Evolutionary conservation across 2,329 filamentous ascomycete genomes (phyloP).

Genomic region (Penicillium sp.): DNA sequence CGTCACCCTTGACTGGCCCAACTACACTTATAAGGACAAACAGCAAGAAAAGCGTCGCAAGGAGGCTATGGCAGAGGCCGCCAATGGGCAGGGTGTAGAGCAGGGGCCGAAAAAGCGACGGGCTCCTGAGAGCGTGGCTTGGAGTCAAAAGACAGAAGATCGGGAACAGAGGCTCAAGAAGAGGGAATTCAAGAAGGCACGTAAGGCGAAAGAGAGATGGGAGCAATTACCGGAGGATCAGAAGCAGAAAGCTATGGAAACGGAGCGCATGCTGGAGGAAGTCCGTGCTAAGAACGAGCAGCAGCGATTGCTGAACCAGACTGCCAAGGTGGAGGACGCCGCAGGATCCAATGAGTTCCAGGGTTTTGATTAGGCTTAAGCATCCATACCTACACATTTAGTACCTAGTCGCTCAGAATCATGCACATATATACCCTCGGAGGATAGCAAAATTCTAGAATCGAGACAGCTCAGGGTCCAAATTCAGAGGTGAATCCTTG

Average conservation of each 20-base stretch:
- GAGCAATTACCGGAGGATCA: conserved; percentile 68
- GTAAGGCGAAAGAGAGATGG: conserved; percentile 60
- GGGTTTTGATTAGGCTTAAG: conserved; percentile 50
- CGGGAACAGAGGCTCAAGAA: conserved; percentile 61
- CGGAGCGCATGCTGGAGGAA: conserved; percentile 61
- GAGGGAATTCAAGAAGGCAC: conserved; percentile 62
- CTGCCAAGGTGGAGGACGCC: conserved; percentile 19
- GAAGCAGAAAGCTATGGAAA: conserved; percentile 58
- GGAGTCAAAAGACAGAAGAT: conserved; percentile 67
- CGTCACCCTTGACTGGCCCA: conserved; percentile 59
- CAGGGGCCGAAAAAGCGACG: conserved; percentile 48
- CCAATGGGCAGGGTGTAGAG: conserved; percentile 36
- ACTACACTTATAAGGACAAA: conserved; percentile 69
- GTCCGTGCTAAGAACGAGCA: conserved; percentile 57
- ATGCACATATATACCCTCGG: too few species aligned
- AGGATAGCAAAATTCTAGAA: too few species aligned
- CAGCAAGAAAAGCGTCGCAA: conserved; percentile 63
- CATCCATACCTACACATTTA: background rate
- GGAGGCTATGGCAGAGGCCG: conserved; percentile 51
- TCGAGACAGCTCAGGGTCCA: too few species aligned
- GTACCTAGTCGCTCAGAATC: too few species aligned
- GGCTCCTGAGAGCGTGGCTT: conserved; percentile 62
- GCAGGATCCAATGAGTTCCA: conserved; percentile 50
- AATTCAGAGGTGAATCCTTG: too few species aligned
- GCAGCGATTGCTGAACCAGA: conserved; percentile 19